These are phyloP conservation scores for Geotrichum ghanense DNA, from an alignment of 805 yeast species.

Conservation along the genomic window DNA sequence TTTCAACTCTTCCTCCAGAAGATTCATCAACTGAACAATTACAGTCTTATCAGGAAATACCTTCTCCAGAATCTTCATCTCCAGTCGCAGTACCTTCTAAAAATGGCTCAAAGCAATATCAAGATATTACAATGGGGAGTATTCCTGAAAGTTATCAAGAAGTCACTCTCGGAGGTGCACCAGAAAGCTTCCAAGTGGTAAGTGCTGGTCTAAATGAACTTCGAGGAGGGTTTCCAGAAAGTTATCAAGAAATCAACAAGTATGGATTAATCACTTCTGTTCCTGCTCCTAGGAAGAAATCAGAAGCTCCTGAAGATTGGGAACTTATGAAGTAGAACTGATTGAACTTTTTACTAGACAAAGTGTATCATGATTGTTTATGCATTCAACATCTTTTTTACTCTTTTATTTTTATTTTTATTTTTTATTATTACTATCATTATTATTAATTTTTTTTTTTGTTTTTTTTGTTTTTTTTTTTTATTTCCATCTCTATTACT, in stretches of 20 bases:
- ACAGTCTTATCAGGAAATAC: neutral
- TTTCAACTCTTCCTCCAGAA: neutral
- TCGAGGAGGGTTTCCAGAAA: slow-evolving; percentile 1
- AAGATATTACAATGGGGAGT: no score
- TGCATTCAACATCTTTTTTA: no score
- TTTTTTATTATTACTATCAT: no score
- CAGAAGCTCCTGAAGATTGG: neutral
- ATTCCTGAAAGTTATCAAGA: neutral
- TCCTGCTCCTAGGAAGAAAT: slow-evolving; percentile 1
- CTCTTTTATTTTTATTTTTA: no score
- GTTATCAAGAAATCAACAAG: neutral
- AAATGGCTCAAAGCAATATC: no score
- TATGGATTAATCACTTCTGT: neutral
- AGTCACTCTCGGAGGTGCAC: neutral
- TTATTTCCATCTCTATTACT: no score
- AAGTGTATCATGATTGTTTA: no score
- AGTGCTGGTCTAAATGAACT: neutral
- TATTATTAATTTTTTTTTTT: no score
- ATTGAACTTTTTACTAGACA: no score
- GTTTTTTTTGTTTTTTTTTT: no score
- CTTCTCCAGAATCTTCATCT: neutral
- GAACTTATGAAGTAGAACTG: neutral
- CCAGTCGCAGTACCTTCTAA: no score
- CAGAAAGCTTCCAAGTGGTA: neutral
- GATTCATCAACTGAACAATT: neutral